Percentiles rank a stretch among this genome's conserved stretches.
phyloP scores from a whole-genome alignment of 257 asterid genomes.

The Nicotiana benthamiana region DNA sequence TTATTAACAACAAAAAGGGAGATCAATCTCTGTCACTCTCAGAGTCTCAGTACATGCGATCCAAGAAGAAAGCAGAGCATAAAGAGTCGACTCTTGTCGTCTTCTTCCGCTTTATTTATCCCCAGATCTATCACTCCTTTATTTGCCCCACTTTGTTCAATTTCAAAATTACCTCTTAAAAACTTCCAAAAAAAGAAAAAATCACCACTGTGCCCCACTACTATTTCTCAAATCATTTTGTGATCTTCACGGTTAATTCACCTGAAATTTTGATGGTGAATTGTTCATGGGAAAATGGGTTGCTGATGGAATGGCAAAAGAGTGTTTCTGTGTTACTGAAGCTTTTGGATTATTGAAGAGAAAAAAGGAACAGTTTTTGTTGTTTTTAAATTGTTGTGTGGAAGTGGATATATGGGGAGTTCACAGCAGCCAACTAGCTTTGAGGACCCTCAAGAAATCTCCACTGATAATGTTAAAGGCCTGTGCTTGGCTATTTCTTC shows the following conservation, averaged over 20 bases:
- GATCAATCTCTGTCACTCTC: background rate
- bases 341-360: background rate
- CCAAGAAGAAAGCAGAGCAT: background rate
- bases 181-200: background rate
- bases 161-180: background rate
- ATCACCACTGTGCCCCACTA: background rate
- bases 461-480: slow-evolving; percentile 74
- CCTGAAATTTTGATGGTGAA: background rate
- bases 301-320: slow-evolving; percentile 1
- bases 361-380: background rate
- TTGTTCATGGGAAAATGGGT: background rate
- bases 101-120: background rate
- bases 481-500: slow-evolving; percentile 65
- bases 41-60: background rate
- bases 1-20: background rate
- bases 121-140: background rate
- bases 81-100: background rate
- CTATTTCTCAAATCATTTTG: background rate
- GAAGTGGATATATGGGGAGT: slow-evolving; percentile 9
- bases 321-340: background rate
- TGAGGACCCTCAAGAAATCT: slow-evolving; percentile 41
- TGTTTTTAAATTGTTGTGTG: background rate
- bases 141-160: background rate
- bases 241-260: background rate
- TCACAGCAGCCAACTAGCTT: background rate